Evolutionary conservation across 306 rosid species (phyloP), one percentile per base, ranked within the genome.

Genomic region (Vigna mungo): DNA sequence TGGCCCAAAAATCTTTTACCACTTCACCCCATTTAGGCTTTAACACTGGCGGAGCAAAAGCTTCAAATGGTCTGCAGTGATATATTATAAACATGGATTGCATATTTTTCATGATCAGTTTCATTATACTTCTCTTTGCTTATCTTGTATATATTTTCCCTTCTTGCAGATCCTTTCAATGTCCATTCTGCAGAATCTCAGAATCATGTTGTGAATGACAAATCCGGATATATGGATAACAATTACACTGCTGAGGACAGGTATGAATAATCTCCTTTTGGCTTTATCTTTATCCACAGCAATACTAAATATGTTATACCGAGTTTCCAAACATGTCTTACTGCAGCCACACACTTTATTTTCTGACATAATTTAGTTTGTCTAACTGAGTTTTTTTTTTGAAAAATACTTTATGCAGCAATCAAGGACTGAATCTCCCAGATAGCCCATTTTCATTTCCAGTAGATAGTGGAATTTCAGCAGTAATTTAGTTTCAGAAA

Each of bases 391-490:
- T 15, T 4, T 59, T 9, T 59, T 9, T 59, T 32, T 32, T 32
- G 36, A 25, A 15, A 30, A 7, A 25, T 16, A 41, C 61, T 52
- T 55, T 72, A 10, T 80, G 79, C 79, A 80, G 89, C 86, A 84
- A 80, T 46, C 81, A 84, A 82, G 92, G 84, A 77, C 64, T 88
- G 46, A 72, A 91, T 76, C 94, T 91, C 21, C 96, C 98, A 1
- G 97, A 94, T 9, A 90, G 93, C 89, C 94, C 94, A 3, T 92
- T 92, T 81, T 68, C 89, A 55, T 82, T 71, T 75, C 70, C 68
- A 0, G 14, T 65, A 46, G 80, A 79, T 32, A 75, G 60, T 61
- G 80, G 61, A 59, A 52, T 82, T 74, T 79, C 82, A 47, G 12
- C 86, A 48, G 75, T 74, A 1, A 64, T 75, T n/a, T 78, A 82